These are phyloP conservation scores for Pterula multifida DNA, from an alignment of 1,284 basidiomycete genomes.

Conservation along the genomic window DNA sequence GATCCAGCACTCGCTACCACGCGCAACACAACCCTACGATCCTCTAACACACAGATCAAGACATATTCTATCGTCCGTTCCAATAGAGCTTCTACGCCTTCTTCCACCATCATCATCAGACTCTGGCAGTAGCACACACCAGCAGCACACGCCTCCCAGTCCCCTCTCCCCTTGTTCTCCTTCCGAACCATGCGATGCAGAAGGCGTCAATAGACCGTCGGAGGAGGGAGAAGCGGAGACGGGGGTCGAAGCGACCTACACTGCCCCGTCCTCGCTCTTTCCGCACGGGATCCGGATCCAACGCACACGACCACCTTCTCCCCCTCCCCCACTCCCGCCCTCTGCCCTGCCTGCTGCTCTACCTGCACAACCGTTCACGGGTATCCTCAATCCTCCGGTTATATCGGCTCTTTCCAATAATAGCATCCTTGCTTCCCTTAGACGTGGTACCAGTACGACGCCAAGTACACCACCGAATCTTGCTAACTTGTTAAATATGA, in stretches of 20 bases:
- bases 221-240: not conserved
- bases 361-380: not conserved
- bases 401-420: not conserved
- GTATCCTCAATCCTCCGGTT: not conserved
- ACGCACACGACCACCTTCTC: constrained; percentile 4
- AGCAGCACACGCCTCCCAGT: constrained; percentile 2
- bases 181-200: constrained; percentile 5
- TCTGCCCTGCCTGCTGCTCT: not conserved
- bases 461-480: not conserved
- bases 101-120: constrained; percentile 12
- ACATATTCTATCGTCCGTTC: constrained; percentile 34
- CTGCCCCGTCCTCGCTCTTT: constrained; percentile 6
- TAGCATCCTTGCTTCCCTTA: not conserved
- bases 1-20: constrained; percentile 43
- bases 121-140: constrained; percentile 10
- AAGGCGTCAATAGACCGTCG: constrained; percentile 6
- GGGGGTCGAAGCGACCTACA: constrained; percentile 8
- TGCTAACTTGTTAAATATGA: not conserved
- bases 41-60: constrained; percentile 20
- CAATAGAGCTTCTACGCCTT: constrained; percentile 41
- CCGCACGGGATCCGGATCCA: constrained; percentile 6
- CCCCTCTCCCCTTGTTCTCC: constrained; percentile 8
- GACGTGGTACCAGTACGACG: no score
- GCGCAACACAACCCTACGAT: constrained; percentile 34
- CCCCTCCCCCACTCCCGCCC: constrained; percentile 10